Evolutionary conservation across 129 eudicot species (phyloP), one percentile per base, ranked within the genome.

Genomic region (Lonicera japonica): DNA sequence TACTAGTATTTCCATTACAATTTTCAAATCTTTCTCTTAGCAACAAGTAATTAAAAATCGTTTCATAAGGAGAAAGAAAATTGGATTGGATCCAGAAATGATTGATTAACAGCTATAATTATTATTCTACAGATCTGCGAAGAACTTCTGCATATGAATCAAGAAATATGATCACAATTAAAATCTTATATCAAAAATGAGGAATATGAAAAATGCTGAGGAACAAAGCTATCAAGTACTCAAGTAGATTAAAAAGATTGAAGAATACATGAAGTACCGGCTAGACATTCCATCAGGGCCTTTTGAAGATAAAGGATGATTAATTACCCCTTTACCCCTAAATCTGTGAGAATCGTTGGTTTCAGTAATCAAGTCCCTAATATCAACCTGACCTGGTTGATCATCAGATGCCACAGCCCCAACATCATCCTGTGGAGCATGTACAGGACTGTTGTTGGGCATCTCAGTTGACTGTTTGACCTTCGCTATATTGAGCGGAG

Each of bases 401-500:
- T 72, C 59, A 58, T 43, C 58, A 41, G 68, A 60, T 21, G 55
- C 63, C 39, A 40, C 25, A 63, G 63, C 58, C 29, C 68, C 71
- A 43, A n/a, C 21, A 64, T 48, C 69, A 75, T 21, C 52, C 21
- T 9, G 72, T 47, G 14, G 61, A 40, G 50, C 34, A 62, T 41
- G 60, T 56, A 55, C 54, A 38, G 43, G 70, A 70, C 64, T 48
- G 54, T 11, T 41, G 17, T 66, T 69, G 40, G 60, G 71, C 66
- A 53, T 75, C 64, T 66, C 83, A 67, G 62, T 63, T 38, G 62
- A 72, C 56, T 68, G 80, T 43, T 85, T 77, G 36, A 74, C 65
- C 67, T 82, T 85, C 45, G 81, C 85, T 52, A 85, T 81, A 75
- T 85, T 89, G 65, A 24, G 73, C 10, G 96, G 96, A 58, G 94